Percentiles rank a stretch among this genome's conserved stretches.
These are phyloP conservation scores for Colletotrichum sp. DNA, from an alignment of 2,329 filamentous ascomycete species.

Conservation along the genomic window DNA sequence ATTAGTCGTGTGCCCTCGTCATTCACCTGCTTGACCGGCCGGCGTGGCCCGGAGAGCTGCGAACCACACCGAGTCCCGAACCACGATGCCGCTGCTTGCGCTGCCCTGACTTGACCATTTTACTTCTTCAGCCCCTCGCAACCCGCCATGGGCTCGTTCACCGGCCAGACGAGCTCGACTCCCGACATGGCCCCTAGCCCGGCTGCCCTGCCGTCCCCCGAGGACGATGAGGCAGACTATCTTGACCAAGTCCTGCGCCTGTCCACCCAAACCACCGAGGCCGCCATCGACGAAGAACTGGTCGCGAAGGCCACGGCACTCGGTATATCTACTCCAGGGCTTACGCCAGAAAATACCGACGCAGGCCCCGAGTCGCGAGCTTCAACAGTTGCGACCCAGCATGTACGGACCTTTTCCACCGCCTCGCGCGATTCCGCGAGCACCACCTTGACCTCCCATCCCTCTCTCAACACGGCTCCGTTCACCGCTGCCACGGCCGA, in stretches of 20 bases:
- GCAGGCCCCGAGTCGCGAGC: conserved; percentile 46
- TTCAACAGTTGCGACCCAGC: conserved; percentile 43
- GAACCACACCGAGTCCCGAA: conserved; percentile 1
- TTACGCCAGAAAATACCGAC: conserved; percentile 38
- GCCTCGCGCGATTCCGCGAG: conserved; percentile 42
- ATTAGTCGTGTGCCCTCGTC: neutral
- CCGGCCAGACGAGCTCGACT: conserved; percentile 13
- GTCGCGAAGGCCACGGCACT: conserved; percentile 37
- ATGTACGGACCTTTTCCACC: conserved; percentile 50
- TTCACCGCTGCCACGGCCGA: conserved; percentile 21
- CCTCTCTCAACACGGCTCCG: conserved; percentile 39
- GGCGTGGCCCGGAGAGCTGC: conserved; percentile 5
- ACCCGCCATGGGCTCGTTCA: conserved; percentile 18
- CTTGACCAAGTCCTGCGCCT: conserved; percentile 43
- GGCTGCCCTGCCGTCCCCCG: conserved; percentile 25
- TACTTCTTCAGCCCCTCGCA: neutral
- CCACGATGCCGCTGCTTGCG: conserved; percentile 17
- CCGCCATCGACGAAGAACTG: conserved; percentile 41
- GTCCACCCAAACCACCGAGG: conserved; percentile 38
- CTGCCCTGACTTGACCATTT: conserved; percentile 14
- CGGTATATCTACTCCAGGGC: conserved; percentile 36
- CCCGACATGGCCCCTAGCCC: conserved; percentile 1
- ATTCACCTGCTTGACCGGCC: conserved; percentile 1
- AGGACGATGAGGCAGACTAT: conserved; percentile 46
- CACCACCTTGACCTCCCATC: conserved; percentile 47